Percentiles rank a stretch among this genome's conserved stretches.
phyloP scores from a whole-genome alignment of 2,329 filamentous ascomycete species.

The Bipolaris zeicola region DNA sequence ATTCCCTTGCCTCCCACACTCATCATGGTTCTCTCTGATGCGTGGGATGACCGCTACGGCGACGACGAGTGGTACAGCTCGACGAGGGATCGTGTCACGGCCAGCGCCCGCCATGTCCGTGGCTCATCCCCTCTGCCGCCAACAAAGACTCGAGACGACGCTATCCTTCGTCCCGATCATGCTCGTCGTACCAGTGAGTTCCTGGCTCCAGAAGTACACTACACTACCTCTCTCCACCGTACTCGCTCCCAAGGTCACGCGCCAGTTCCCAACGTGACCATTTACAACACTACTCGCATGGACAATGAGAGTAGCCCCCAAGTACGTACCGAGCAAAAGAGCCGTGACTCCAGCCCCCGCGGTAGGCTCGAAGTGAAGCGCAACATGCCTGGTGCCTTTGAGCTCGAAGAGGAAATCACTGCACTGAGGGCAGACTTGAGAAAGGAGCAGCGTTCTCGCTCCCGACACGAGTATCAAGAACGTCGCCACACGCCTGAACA shows the following conservation, averaged over 20 bases:
- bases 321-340: slow-evolving; percentile 41
- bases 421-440: slow-evolving; percentile 35
- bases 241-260: slow-evolving; percentile 53
- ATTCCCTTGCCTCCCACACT: not conserved
- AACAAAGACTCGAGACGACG: slow-evolving; percentile 26
- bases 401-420: slow-evolving; percentile 44
- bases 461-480: slow-evolving; percentile 31
- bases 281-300: slow-evolving; percentile 53
- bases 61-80: slow-evolving; percentile 40
- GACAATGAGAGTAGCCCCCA: slow-evolving; percentile 44
- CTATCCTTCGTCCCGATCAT: slow-evolving; percentile 21
- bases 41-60: slow-evolving; percentile 37
- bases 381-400: slow-evolving; percentile 43
- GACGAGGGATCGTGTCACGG: slow-evolving; percentile 20
- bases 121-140: slow-evolving; percentile 18
- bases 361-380: slow-evolving; percentile 32
- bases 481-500: slow-evolving; percentile 23
- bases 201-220: slow-evolving; percentile 37
- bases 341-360: slow-evolving; percentile 32
- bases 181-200: slow-evolving; percentile 39
- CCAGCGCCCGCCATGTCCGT: slow-evolving; percentile 43
- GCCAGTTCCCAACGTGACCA: slow-evolving; percentile 54
- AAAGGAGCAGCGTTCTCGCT: slow-evolving; percentile 33
- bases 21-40: slow-evolving; percentile 33
- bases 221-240: slow-evolving; percentile 47